Conservation (phyloP, 768 basidiomycete species). For the Kwoniella pini region DNA sequence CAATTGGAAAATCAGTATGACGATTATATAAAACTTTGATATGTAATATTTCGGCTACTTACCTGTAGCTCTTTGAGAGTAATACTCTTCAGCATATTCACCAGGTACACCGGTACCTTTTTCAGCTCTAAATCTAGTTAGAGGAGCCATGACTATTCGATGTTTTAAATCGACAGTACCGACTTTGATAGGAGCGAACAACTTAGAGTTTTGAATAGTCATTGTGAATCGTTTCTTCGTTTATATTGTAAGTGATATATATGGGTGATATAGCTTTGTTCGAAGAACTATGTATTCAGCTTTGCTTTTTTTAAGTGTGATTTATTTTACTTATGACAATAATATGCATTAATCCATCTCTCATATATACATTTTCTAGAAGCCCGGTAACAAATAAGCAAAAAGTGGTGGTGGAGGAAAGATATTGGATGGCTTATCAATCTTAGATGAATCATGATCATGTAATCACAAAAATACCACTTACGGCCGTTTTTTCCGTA, state of each 20-base stretch:
- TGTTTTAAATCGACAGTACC: constrained; percentile 26
- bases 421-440: too few species aligned
- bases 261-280: too few species aligned
- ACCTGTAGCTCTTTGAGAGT: constrained; percentile 46
- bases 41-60: background rate
- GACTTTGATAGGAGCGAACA: constrained; percentile 21
- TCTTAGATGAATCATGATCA: too few species aligned
- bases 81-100: constrained; percentile 40
- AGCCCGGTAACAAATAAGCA: too few species aligned
- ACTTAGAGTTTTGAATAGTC: constrained; percentile 7
- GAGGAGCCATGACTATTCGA: constrained; percentile 42
- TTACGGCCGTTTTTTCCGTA: too few species aligned
- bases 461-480: too few species aligned
- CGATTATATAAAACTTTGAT: background rate
- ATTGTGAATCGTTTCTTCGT: background rate
- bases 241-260: background rate
- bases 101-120: constrained; percentile 24
- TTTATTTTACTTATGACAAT: too few species aligned
- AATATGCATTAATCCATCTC: too few species aligned
- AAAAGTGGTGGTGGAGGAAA: too few species aligned
- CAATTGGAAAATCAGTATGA: background rate
- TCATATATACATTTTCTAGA: too few species aligned
- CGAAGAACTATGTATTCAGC: too few species aligned
- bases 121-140: constrained; percentile 40
- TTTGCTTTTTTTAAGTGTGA: too few species aligned